Evolutionary conservation across 352 stramenopile genomes (phyloP).

Genomic region (Pythium apleroticum): DNA sequence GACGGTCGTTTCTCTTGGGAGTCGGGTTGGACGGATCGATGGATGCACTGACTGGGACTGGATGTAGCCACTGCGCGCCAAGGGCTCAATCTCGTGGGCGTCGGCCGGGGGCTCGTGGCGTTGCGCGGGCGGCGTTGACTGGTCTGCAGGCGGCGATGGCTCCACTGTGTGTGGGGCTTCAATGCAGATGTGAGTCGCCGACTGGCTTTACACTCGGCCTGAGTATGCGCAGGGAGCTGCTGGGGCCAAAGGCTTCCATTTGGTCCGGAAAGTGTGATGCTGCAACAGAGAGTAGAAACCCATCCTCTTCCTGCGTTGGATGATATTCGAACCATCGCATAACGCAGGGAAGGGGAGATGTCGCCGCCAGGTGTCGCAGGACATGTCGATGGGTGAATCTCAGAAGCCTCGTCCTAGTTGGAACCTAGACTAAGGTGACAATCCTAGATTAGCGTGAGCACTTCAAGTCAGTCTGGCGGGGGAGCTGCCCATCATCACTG

Average conservation of each 20-base stretch:
- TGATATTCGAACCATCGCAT: conserved; percentile 4
- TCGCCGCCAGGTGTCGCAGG: background rate
- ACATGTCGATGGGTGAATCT: conserved; percentile 2
- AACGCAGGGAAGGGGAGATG: background rate
- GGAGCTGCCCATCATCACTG: conserved; percentile 7
- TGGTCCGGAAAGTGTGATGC: background rate
- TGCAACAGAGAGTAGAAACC: background rate
- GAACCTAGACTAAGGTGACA: background rate
- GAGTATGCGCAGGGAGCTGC: conserved; percentile 2
- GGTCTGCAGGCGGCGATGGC: background rate
- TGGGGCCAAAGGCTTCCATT: background rate
- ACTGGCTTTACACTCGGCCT: conserved; percentile 6
- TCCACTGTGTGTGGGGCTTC: background rate
- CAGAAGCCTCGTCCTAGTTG: background rate
- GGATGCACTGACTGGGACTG: background rate
- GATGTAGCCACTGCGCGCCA: background rate
- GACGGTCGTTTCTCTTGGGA: background rate
- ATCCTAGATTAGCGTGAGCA: background rate
- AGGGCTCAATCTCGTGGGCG: background rate
- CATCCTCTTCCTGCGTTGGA: conserved; percentile 10
- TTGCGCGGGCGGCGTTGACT: background rate
- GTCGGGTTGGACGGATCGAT: background rate
- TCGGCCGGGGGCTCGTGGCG: background rate
- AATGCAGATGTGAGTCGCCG: background rate
- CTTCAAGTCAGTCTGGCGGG: conserved; percentile 4